phyloP scores from a whole-genome alignment of 768 basidiomycete species.

The Tulasnella sp. region DNA sequence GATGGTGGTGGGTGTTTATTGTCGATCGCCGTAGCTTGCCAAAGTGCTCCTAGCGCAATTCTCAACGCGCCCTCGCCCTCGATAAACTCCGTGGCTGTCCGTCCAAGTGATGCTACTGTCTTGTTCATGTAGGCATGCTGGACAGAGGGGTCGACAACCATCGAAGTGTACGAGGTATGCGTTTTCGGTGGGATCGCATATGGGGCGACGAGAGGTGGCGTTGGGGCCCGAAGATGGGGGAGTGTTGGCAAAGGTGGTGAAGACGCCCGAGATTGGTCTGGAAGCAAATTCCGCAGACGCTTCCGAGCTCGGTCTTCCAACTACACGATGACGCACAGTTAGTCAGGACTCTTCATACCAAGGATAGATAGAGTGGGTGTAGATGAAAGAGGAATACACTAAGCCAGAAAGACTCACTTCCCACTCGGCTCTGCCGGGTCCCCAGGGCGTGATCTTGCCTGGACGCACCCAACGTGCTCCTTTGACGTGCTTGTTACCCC shows the following conservation, averaged over 20 bases:
- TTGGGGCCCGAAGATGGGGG: slow-evolving; percentile 76
- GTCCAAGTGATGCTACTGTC: slow-evolving; percentile 76
- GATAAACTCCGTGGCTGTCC: slow-evolving; percentile 80
- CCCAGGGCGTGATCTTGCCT: slow-evolving; percentile 84
- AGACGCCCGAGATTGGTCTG: slow-evolving; percentile 59
- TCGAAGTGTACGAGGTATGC: slow-evolving; percentile 78
- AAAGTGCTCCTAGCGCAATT: slow-evolving; percentile 62
- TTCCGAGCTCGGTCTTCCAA: slow-evolving; percentile 83
- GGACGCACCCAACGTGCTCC: slow-evolving; percentile 81
- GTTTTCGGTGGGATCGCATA: slow-evolving; percentile 69
- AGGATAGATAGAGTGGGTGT: not conserved
- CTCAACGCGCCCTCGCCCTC: slow-evolving; percentile 78
- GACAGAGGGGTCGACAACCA: slow-evolving; percentile 82
- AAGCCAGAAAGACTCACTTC: slow-evolving; percentile 56
- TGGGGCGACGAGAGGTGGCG: slow-evolving; percentile 76
- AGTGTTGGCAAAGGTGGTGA: slow-evolving; percentile 63
- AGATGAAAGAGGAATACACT: slow-evolving; percentile 3
- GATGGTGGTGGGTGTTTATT: not conserved
- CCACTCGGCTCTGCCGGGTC: slow-evolving; percentile 82
- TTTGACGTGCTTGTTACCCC: slow-evolving; percentile 77
- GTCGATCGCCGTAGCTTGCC: slow-evolving; percentile 33
- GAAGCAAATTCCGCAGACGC: slow-evolving; percentile 69
- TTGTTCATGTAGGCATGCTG: slow-evolving; percentile 82
- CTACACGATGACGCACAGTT: slow-evolving; percentile 45
- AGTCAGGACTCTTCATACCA: not conserved